Evolutionary conservation across 2,329 filamentous ascomycete genomes (phyloP).

Genomic region (Ascosphaera apis): DNA sequence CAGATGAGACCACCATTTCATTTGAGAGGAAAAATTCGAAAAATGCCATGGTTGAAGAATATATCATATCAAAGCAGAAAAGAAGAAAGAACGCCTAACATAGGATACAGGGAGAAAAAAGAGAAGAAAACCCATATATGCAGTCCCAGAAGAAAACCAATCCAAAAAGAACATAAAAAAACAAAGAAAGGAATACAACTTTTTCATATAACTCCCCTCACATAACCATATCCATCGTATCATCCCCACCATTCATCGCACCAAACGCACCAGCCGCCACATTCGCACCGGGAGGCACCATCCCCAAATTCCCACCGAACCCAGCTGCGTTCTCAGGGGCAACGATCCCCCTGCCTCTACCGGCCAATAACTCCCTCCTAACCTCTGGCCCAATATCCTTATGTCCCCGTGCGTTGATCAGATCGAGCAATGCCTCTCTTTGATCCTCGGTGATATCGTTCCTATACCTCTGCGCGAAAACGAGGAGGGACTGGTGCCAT

Average conservation of each 20-base stretch:
- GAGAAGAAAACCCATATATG: too few relatives aligned
- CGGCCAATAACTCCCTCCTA: constrained; percentile 65
- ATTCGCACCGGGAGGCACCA: too few relatives aligned
- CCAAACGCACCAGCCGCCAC: constrained; percentile 27
- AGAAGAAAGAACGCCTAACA: too few relatives aligned
- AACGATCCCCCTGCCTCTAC: constrained; percentile 59
- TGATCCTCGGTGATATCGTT: constrained; percentile 95
- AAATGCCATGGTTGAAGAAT: too few relatives aligned
- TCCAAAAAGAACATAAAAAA: neutral
- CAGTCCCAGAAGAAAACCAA: neutral
- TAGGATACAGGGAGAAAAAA: too few relatives aligned
- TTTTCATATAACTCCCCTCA: constrained; percentile 1
- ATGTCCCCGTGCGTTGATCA: constrained; percentile 68
- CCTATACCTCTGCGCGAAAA: constrained; percentile 82
- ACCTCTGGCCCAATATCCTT: constrained; percentile 78
- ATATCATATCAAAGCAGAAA: too few relatives aligned
- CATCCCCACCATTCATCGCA: constrained; percentile 44
- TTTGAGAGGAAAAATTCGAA: too few relatives aligned
- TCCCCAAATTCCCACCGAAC: too few relatives aligned
- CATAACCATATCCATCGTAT: constrained; percentile 59
- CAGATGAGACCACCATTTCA: too few relatives aligned
- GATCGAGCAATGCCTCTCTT: constrained; percentile 68
- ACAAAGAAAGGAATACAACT: too few relatives aligned
- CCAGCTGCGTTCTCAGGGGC: constrained; percentile 27
- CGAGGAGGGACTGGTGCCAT: constrained; percentile 84